phyloP scores from a whole-genome alignment of 75 land plant genomes.

The Cunninghamia lanceolata region DNA sequence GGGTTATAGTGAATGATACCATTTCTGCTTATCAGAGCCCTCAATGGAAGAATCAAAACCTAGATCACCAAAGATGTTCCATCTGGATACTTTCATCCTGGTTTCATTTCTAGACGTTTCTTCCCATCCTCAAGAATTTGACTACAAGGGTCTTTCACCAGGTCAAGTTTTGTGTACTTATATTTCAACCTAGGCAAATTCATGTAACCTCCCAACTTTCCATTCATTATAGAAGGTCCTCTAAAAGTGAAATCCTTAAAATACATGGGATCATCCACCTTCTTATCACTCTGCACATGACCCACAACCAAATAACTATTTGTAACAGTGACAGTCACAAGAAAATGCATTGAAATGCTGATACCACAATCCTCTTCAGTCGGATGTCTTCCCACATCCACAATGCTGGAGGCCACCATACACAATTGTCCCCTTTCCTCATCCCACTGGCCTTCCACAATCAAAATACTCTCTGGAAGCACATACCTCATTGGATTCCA shows the following conservation, averaged over 20 bases:
- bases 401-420: constrained; percentile 47
- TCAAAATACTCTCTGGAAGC: constrained; percentile 27
- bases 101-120: neutral
- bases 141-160: constrained; percentile 21
- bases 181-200: constrained; percentile 31
- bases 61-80: constrained; percentile 40
- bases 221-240: neutral
- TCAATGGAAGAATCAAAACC: constrained; percentile 38
- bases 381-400: constrained; percentile 19
- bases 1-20: constrained; percentile 26
- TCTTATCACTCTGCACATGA: constrained; percentile 42
- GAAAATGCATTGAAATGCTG: constrained; percentile 50
- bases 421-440: constrained; percentile 39
- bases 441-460: constrained; percentile 78
- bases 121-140: neutral
- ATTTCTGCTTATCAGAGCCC: constrained; percentile 8
- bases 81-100: constrained; percentile 46
- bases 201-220: neutral
- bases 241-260: constrained; percentile 38
- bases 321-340: constrained; percentile 29
- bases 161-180: constrained; percentile 43
- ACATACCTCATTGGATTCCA: constrained; percentile 6
- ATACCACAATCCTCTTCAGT: constrained; percentile 48
- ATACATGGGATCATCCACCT: constrained; percentile 27
- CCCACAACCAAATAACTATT: constrained; percentile 45